These are phyloP conservation scores for Anisogramma anomala DNA, from an alignment of 2,329 filamentous ascomycete species.

Conservation along the genomic window DNA sequence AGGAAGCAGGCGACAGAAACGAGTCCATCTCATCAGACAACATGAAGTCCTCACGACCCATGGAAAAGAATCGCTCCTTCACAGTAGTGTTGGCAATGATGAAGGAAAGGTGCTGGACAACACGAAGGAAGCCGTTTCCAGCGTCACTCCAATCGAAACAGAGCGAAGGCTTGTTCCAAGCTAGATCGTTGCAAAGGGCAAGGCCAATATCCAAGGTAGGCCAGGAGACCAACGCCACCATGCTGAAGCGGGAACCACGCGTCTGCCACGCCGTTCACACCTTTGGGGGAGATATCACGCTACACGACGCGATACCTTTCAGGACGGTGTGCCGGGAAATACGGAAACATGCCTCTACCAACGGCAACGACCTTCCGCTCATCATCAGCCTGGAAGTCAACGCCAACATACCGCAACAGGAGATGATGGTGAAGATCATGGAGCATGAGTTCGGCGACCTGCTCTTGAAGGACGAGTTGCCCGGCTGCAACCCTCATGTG, in stretches of 20 bases:
- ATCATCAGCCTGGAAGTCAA: slow-evolving; percentile 92
- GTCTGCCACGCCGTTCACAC: slow-evolving; percentile 54
- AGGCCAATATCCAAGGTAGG: slow-evolving; percentile 6
- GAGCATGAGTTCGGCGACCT: slow-evolving; percentile 69
- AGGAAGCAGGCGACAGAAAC: slow-evolving; percentile 21
- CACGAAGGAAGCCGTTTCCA: not conserved
- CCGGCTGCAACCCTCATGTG: slow-evolving; percentile 38
- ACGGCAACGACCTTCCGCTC: slow-evolving; percentile 59
- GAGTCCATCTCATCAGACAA: slow-evolving; percentile 24
- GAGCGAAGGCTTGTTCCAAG: slow-evolving; percentile 16
- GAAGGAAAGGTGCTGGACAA: slow-evolving; percentile 10
- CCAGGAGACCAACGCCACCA: slow-evolving; percentile 8
- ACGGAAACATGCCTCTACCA: slow-evolving; percentile 63
- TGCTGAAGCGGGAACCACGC: slow-evolving; percentile 51
- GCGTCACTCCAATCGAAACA: not conserved
- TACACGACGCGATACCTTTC: slow-evolving; percentile 75
- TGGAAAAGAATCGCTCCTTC: slow-evolving; percentile 18
- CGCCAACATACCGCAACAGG: slow-evolving; percentile 68
- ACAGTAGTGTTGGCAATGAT: slow-evolving; percentile 14
- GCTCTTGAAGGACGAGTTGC: slow-evolving; percentile 50
- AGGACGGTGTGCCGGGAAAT: slow-evolving; percentile 76
- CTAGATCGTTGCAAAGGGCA: slow-evolving; percentile 3
- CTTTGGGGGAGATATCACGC: slow-evolving; percentile 46
- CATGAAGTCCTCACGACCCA: slow-evolving; percentile 26
- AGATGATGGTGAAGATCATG: slow-evolving; percentile 91